These are phyloP conservation scores for Metschnikowia dekortorum DNA, from an alignment of 805 yeast species.

Conservation along the genomic window DNA sequence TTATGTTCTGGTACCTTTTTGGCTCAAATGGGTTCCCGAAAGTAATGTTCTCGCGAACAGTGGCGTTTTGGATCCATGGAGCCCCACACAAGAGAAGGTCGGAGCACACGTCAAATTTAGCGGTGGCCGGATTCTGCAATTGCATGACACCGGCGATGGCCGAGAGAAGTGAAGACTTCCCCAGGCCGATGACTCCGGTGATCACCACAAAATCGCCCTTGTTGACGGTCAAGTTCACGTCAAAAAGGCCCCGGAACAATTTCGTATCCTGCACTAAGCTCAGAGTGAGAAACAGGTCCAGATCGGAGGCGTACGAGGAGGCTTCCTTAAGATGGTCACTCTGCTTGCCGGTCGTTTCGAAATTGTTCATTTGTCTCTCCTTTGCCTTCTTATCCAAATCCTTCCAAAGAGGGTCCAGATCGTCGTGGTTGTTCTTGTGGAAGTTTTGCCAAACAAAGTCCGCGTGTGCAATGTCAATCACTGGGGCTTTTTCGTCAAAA, in stretches of 20 bases:
- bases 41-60: constrained; percentile 36
- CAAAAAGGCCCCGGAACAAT: constrained; percentile 30
- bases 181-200: constrained; percentile 42
- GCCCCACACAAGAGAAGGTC: constrained; percentile 32
- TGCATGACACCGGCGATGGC: constrained; percentile 42
- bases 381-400: constrained; percentile 10
- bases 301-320: constrained; percentile 1
- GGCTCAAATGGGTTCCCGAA: constrained; percentile 34
- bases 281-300: constrained; percentile 1
- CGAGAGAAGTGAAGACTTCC: constrained; percentile 37
- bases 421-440: constrained; percentile 2
- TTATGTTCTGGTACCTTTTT: constrained; percentile 23
- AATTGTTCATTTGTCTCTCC: constrained; percentile 10
- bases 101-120: constrained; percentile 23
- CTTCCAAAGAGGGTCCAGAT: constrained; percentile 8
- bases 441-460: constrained; percentile 15
- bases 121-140: constrained; percentile 22
- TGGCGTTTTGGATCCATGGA: constrained; percentile 44
- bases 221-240: constrained; percentile 28
- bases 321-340: background rate
- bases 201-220: constrained; percentile 37
- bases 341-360: constrained; percentile 1
- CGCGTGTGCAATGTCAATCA: constrained; percentile 11
- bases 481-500: background rate
- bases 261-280: constrained; percentile 3